phyloP scores from a whole-genome alignment of 257 asterid genomes.

The Penstemon eatonii region DNA sequence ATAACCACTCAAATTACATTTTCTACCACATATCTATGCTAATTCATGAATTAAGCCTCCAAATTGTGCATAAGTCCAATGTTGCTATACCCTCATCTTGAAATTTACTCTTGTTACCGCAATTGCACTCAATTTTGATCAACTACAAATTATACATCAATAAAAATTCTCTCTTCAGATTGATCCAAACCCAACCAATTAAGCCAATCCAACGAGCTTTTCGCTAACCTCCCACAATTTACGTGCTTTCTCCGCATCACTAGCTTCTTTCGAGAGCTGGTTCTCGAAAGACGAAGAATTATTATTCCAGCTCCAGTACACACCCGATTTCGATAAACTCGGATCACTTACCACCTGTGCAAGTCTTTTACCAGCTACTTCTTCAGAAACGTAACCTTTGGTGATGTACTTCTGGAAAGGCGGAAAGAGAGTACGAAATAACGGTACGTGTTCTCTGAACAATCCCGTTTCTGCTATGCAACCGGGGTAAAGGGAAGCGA shows the following conservation, averaged over 20 bases:
- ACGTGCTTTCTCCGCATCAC: constrained; percentile 77
- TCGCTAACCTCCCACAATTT: constrained; percentile 93
- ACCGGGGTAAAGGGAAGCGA: constrained; percentile 89
- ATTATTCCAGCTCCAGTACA: constrained; percentile 96
- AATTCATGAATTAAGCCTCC: constrained; percentile 4
- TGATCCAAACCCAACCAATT: constrained; percentile 21
- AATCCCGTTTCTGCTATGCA: constrained; percentile 88
- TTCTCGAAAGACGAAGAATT: constrained; percentile 82
- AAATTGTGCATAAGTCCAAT: not conserved
- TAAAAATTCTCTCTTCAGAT: not conserved
- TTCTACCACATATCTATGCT: not conserved
- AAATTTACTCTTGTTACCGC: not conserved
- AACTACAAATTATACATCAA: not conserved
- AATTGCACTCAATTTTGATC: constrained; percentile 2
- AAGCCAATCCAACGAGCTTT: constrained; percentile 84
- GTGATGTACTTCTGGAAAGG: constrained; percentile 92
- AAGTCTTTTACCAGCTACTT: constrained; percentile 83
- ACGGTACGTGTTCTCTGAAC: constrained; percentile 83
- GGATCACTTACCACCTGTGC: constrained; percentile 95
- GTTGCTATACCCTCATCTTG: constrained; percentile 7
- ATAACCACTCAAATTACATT: not conserved
- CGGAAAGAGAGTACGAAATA: constrained; percentile 87
- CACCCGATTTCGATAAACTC: constrained; percentile 84
- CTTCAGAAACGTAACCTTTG: constrained; percentile 87
- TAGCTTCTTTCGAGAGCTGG: constrained; percentile 82